Conservation (phyloP, 495 filamentous ascomycete genomes). For the Tuber brumale region DNA sequence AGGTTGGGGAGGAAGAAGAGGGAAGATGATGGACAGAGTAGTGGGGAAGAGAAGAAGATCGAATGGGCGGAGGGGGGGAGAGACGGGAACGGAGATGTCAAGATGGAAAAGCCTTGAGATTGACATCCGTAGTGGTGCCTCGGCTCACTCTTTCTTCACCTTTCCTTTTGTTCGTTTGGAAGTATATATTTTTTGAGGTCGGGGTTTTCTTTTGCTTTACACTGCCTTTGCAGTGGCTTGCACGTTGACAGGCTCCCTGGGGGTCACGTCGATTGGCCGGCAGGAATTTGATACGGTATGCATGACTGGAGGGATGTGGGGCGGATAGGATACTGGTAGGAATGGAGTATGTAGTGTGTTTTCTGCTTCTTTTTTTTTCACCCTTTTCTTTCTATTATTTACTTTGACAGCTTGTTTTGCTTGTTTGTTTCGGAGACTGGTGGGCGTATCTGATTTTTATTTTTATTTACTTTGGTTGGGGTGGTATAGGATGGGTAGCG, state of each 20-base stretch:
- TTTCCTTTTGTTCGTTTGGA: not conserved
- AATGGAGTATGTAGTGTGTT: not conserved
- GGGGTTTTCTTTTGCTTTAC: not conserved
- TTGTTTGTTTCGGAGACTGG: not conserved
- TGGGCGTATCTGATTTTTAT: slow-evolving; percentile 1
- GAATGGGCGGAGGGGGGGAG: slow-evolving; percentile 24
- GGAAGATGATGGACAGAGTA: slow-evolving; percentile 8
- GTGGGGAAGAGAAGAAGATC: slow-evolving; percentile 16
- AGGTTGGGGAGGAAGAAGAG: slow-evolving; percentile 57
- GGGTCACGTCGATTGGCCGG: not conserved
- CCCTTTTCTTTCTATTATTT: not conserved
- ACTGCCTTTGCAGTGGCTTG: not conserved
- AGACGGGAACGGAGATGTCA: slow-evolving; percentile 21
- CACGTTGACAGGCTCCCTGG: not conserved
- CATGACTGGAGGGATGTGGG: not conserved
- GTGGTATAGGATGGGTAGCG: not conserved
- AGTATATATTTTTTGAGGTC: slow-evolving; percentile 2
- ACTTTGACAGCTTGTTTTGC: not conserved
- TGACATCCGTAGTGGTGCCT: not conserved
- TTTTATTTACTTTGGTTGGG: not conserved
- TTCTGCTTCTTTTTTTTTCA: not conserved
- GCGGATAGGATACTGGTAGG: not conserved
- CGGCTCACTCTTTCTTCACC: not conserved
- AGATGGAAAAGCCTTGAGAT: slow-evolving; percentile 10
- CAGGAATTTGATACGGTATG: not conserved